phyloP scores from a whole-genome alignment of 768 basidiomycete species.

The Sistotremastrum suecicum region DNA sequence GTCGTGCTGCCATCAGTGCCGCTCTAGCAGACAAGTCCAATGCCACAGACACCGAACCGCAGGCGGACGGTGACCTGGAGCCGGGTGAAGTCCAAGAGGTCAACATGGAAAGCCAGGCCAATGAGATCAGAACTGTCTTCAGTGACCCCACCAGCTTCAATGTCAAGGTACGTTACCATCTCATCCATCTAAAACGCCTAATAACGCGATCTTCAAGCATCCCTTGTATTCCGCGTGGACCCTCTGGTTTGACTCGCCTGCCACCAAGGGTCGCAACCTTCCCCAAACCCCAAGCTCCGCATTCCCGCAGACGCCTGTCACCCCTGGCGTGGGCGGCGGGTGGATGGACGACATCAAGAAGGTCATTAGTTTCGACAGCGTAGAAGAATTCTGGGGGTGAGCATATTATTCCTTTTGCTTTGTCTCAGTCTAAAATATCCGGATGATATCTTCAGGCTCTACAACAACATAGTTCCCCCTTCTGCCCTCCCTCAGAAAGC shows the following conservation, averaged over 20 bases:
- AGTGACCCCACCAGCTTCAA: conserved; percentile 88
- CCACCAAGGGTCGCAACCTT: conserved; percentile 79
- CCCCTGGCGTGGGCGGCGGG: conserved; percentile 64
- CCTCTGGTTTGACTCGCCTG: conserved; percentile 94
- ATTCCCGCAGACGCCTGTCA: conserved; percentile 63
- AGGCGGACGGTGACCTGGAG: conserved; percentile 28
- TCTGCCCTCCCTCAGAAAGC: conserved; percentile 87
- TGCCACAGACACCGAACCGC: conserved; percentile 22
- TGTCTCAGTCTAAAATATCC: conserved; percentile 7
- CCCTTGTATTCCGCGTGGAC: conserved; percentile 93
- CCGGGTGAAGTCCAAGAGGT: conserved; percentile 81
- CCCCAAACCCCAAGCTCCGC: conserved; percentile 73
- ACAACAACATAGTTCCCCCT: conserved; percentile 96
- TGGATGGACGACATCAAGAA: conserved; percentile 99
- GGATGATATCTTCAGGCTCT: conserved; percentile 37
- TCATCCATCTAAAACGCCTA: neutral
- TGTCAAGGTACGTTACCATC: conserved; percentile 60
- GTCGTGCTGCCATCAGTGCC: conserved; percentile 63
- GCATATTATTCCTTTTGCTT: conserved; percentile 12
- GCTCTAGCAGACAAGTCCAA: conserved; percentile 46
- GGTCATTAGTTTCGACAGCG: conserved; percentile 89
- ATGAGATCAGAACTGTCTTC: conserved; percentile 83
- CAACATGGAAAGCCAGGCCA: conserved; percentile 72
- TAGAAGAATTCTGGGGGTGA: conserved; percentile 99
- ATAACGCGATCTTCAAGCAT: conserved; percentile 37